Evolutionary conservation across 345 rosid genomes (phyloP), one percentile per base, ranked within the genome.

Genomic region (Boechera divaricarpa): DNA sequence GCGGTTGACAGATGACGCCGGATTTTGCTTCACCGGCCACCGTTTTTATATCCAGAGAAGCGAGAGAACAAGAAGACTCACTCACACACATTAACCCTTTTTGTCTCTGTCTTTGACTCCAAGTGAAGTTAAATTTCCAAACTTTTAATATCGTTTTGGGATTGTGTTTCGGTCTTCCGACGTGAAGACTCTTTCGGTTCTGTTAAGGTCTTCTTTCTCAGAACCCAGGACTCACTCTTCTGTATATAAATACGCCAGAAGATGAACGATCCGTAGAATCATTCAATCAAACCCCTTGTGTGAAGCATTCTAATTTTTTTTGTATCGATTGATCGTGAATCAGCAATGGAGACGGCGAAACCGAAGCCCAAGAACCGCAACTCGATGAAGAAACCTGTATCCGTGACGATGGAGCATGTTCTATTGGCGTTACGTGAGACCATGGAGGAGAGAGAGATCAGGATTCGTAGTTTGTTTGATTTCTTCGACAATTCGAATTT

Each of bases 381-480:
- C 66, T 79, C 86, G 71, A 85, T 77, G 18, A 85, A 84, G 85
- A 82, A 82, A 68, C 31, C 88, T 33, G 89, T 85, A 41, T 83
- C 88, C 21, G 64, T 85, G 5, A 74, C 94, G 33, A 88, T 95
- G 91, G 98, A 95, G 58, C 97, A 95, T 66, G 98, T 95, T 39
- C 82, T 92, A 13, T 54, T 95, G 38, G 98, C 99, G 49, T 80
- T 85, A 79, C 81, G 96, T 2, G 98, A 95, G 79, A 90, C 90
- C 16, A 87, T 81, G 77, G 97, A 90, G n/a, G 97, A 91, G 87
- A 86, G 99, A 69, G 99, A 92, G 54, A 56, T 80, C 1, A 80
- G 99, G 59, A 85, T 95, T 67, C 83, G 92, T 57, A 88, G 96
- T 74, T 70, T 95, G 77, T 95, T 95, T 70, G 79, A 69, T 75